Percentiles rank a stretch among this genome's conserved stretches.
Evolutionary conservation across 1,284 basidiomycete genomes (phyloP).

Genomic region (Schizopora paradoxa): DNA sequence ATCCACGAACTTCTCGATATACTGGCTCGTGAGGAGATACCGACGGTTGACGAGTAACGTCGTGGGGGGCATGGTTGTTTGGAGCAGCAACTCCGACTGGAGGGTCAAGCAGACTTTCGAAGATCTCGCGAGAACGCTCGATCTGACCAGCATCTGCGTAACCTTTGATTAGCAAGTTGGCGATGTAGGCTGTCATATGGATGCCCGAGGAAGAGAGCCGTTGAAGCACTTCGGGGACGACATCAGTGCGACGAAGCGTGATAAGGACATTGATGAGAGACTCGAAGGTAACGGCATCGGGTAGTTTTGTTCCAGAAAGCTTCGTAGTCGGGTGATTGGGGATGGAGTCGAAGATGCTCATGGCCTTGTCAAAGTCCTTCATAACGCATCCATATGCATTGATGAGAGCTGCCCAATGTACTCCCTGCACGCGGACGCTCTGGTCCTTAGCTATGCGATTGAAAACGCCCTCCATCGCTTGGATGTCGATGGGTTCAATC

Average conservation of each 20-base stretch:
- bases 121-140: slow-evolving; percentile 67
- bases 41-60: slow-evolving; percentile 29
- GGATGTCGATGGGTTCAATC: slow-evolving; percentile 79
- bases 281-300: slow-evolving; percentile 89
- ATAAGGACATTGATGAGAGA: slow-evolving; percentile 87
- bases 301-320: slow-evolving; percentile 32
- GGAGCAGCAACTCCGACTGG: slow-evolving; percentile 83
- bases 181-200: slow-evolving; percentile 94
- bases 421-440: slow-evolving; percentile 64
- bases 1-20: slow-evolving; percentile 77
- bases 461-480: slow-evolving; percentile 74
- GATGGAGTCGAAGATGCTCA: slow-evolving; percentile 78
- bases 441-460: slow-evolving; percentile 47
- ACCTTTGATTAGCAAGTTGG: slow-evolving; percentile 88
- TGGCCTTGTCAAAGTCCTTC: slow-evolving; percentile 75
- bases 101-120: slow-evolving; percentile 86
- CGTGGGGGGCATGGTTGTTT: slow-evolving; percentile 79
- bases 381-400: slow-evolving; percentile 83
- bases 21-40: slow-evolving; percentile 53
- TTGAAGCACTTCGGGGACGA: slow-evolving; percentile 66
- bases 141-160: slow-evolving; percentile 74
- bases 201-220: slow-evolving; percentile 64
- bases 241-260: slow-evolving; percentile 73
- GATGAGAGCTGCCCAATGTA: slow-evolving; percentile 91
- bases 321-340: slow-evolving; percentile 41